Evolutionary conservation across 345 rosid genomes (phyloP).

Genomic region (Linum lewisii): DNA sequence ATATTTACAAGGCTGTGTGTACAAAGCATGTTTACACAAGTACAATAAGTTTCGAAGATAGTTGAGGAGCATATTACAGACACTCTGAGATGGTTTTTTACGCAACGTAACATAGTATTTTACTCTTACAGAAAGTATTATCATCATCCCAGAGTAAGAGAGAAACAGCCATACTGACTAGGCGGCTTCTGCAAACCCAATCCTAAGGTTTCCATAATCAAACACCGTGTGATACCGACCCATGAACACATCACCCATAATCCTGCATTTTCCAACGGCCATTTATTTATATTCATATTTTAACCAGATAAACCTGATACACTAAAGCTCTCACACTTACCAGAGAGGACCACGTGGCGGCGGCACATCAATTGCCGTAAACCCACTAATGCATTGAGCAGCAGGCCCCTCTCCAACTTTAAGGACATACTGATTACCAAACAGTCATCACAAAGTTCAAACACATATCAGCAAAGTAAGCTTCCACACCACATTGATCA

Average conservation of each 20-base stretch:
- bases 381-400: conserved; percentile 92
- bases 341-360: conserved; percentile 97
- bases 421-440: conserved; percentile 59
- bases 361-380: conserved; percentile 63
- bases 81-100: too few species aligned
- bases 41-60: too few species aligned
- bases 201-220: conserved; percentile 65
- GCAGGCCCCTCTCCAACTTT: conserved; percentile 66
- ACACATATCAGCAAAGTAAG: neutral
- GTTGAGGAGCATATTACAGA: too few species aligned
- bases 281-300: too few species aligned
- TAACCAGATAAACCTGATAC: too few species aligned
- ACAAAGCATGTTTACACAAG: too few species aligned
- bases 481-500: neutral
- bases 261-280: conserved; percentile 37
- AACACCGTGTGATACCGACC: conserved; percentile 74
- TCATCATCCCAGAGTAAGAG: too few species aligned
- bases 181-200: conserved; percentile 81
- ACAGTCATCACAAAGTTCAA: too few species aligned
- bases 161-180: conserved; percentile 12
- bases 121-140: too few species aligned
- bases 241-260: conserved; percentile 78
- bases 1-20: too few species aligned
- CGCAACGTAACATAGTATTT: too few species aligned
- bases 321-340: too few species aligned